These are phyloP conservation scores for Blastobotrys mokoenaii DNA, from an alignment of 805 yeast species.

Conservation along the genomic window DNA sequence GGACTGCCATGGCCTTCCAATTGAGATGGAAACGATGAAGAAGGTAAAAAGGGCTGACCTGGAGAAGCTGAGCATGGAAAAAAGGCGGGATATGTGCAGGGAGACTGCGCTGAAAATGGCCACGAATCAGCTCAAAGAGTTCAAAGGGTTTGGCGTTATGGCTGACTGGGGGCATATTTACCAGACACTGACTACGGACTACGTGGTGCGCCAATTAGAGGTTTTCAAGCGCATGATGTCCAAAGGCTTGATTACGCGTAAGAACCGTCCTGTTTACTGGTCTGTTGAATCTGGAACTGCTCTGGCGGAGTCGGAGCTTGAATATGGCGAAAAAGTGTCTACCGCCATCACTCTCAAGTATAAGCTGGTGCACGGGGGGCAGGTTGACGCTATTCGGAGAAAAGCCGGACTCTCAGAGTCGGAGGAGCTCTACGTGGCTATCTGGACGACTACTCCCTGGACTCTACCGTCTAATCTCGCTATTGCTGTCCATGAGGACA, in stretches of 20 bases:
- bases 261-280: slow-evolving; percentile 95
- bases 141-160: slow-evolving; percentile 68
- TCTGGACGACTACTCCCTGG: slow-evolving; percentile 99
- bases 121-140: slow-evolving; percentile 51
- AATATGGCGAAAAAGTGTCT: slow-evolving; percentile 71
- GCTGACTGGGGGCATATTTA: slow-evolving; percentile 62
- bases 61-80: slow-evolving; percentile 32
- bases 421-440: slow-evolving; percentile 26
- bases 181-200: slow-evolving; percentile 59
- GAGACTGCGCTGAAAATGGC: slow-evolving; percentile 65
- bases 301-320: slow-evolving; percentile 92
- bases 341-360: slow-evolving; percentile 62
- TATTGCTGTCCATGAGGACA: slow-evolving; percentile 54
- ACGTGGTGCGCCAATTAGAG: slow-evolving; percentile 66
- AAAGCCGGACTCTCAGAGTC: slow-evolving; percentile 18
- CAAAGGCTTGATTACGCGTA: slow-evolving; percentile 66
- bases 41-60: slow-evolving; percentile 24
- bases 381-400: too few species aligned
- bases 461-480: slow-evolving; percentile 85
- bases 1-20: slow-evolving; percentile 99
- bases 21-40: slow-evolving; percentile 74
- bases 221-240: slow-evolving; percentile 60
- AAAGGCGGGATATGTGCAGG: slow-evolving; percentile 57
- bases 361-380: slow-evolving; percentile 32
- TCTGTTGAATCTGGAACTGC: slow-evolving; percentile 92